Conservation (phyloP, 1,139 yeast genomes). For the Suhomyces guaymorum region DNA sequence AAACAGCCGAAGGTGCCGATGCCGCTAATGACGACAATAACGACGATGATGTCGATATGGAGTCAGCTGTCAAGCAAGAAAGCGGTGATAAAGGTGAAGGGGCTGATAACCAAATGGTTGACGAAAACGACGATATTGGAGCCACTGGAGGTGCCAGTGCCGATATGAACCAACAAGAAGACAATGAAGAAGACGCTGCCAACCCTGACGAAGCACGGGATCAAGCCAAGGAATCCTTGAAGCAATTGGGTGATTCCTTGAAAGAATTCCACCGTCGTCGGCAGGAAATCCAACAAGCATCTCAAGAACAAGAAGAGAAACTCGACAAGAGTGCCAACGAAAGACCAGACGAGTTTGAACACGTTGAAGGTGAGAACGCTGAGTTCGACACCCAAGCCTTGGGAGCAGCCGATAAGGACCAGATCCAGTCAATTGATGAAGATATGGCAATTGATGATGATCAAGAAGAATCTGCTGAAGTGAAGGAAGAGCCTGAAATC, state of each 20-base stretch:
- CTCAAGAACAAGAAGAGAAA: conserved; percentile 48
- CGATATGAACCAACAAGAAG: conserved; percentile 48
- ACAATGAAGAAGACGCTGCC: conserved; percentile 24
- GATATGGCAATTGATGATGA: conserved; percentile 85
- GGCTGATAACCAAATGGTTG: conserved; percentile 64
- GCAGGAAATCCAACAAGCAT: conserved; percentile 75
- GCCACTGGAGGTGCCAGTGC: conserved; percentile 62
- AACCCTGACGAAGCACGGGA: conserved; percentile 63
- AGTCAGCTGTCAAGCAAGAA: conserved; percentile 71
- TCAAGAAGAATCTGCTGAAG: conserved; percentile 20
- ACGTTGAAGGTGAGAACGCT: conserved; percentile 79
- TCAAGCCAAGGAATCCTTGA: conserved; percentile 76
- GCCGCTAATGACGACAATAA: conserved; percentile 55
- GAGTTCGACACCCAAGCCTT: conserved; percentile 84
- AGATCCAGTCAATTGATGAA: conserved; percentile 75
- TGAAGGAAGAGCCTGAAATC: conserved; percentile 20
- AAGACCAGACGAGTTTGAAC: conserved; percentile 88
- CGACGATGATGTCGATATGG: conserved; percentile 56
- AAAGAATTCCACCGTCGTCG: conserved; percentile 91
- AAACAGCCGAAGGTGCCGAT: conserved; percentile 43
- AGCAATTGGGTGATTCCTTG: conserved; percentile 85
- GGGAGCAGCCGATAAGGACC: conserved; percentile 86
- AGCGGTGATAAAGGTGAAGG: conserved; percentile 77
- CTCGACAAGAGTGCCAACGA: conserved; percentile 55
- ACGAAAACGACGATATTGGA: conserved; percentile 71